phyloP scores from a whole-genome alignment of 192 early-diverging fungal species.

The Coemansia sp. region DNA sequence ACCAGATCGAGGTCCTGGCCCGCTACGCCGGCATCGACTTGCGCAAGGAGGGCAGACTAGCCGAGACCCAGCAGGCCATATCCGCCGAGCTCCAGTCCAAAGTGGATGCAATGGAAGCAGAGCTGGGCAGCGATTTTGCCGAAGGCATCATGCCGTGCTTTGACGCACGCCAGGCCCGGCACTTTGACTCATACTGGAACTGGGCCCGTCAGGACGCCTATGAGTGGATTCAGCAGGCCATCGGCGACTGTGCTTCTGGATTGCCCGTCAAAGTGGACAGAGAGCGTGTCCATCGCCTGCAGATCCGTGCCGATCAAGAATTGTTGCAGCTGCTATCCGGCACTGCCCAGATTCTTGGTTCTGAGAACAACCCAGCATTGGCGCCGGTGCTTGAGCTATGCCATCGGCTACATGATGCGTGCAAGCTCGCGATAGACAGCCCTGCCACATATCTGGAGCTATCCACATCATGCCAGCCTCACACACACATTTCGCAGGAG shows the following conservation, averaged over 20 bases:
- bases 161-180: constrained; percentile 73
- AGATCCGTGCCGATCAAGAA: constrained; percentile 73
- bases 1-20: constrained; percentile 80
- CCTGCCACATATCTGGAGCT: constrained; percentile 81
- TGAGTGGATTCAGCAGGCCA: constrained; percentile 68
- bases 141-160: constrained; percentile 79
- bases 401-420: constrained; percentile 67
- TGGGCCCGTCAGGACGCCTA: constrained; percentile 61
- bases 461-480: constrained; percentile 67
- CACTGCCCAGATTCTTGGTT: constrained; percentile 57
- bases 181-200: constrained; percentile 95
- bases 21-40: constrained; percentile 76
- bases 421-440: constrained; percentile 58
- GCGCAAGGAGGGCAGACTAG: constrained; percentile 59
- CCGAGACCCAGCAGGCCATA: constrained; percentile 54
- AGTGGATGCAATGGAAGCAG: constrained; percentile 68
- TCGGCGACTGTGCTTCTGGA: constrained; percentile 52
- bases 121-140: constrained; percentile 72
- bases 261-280: too few relatives aligned
- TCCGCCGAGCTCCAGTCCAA: constrained; percentile 60
- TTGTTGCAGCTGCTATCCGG: constrained; percentile 77
- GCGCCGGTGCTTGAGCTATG: constrained; percentile 47
- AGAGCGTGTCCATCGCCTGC: constrained; percentile 51
- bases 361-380: constrained; percentile 60
- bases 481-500: constrained; percentile 61